Evolutionary conservation across 495 filamentous ascomycete genomes (phyloP), one percentile per base, ranked within the genome.

Genomic region (Penicillium roqueforti): DNA sequence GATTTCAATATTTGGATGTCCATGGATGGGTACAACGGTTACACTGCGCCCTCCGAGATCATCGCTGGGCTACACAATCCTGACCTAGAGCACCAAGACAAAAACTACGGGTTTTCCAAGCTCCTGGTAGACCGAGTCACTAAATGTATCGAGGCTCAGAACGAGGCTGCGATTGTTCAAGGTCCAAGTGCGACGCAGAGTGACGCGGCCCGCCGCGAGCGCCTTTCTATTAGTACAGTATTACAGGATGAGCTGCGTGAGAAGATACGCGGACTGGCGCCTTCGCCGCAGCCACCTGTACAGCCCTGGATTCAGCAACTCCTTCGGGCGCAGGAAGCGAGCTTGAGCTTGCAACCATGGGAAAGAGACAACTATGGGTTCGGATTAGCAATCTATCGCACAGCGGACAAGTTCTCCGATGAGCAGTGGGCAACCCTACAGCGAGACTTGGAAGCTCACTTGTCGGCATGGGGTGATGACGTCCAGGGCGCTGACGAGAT

Each of bases 331-430:
- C 38, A 51, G 9, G 49, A 51, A 38, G 25, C 23, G 23, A 51
- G 6, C 37, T 16, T 32, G 37, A 26, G 16, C 23, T 5, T 51
- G 49, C 16, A 20, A 18, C 29, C 44, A 6, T 9, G 1, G 29
- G 44, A 47, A 10, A 47, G 44, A 18, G 9, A 23, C 0, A 16
- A 47, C 28, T 18, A 5, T 14, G 11, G 29, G 7, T 34, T 57
- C 44, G 62, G 62, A 11, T 55, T 62, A 11, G 53, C 61, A 14
- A 51, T 56, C 25, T 66, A 66, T 47, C 40, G 56, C 40, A 14
- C 59, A 5, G 19, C 32, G 4, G 44, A 66, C 40, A 28, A 22
- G 3, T 13, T 52, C 28, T 52, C 23, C 39, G 56, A 60, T 34
- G 54, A 43, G 34, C 32, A 60, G 29, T 66, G 53, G 59, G 40